These are phyloP conservation scores for Cavenderia fasciculata DNA, from an alignment of 78 protist genomes.

Conservation along the genomic window DNA sequence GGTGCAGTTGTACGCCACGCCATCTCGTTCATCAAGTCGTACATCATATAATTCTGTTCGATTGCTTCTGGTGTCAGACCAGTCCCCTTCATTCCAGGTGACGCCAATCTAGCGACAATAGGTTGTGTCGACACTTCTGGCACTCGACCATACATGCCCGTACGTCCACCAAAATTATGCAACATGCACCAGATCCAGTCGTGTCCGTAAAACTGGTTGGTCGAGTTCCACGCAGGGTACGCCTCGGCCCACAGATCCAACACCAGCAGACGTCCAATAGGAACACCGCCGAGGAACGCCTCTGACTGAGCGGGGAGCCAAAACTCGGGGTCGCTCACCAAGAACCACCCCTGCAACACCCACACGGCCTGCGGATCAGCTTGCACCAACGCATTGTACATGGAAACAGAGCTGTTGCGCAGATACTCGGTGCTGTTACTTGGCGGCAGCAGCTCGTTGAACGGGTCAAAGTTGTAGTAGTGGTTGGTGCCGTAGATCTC, in stretches of 20 bases:
- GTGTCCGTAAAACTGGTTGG: conserved; percentile 82
- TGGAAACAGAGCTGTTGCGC: background rate
- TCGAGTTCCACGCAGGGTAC: conserved; percentile 74
- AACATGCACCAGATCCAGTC: conserved; percentile 88
- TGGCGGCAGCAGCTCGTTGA: conserved; percentile 89
- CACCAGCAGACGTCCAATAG: conserved; percentile 72
- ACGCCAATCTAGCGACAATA: background rate
- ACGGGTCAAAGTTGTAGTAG: conserved; percentile 87
- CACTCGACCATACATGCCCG: conserved; percentile 84
- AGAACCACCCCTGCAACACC: conserved; percentile 93
- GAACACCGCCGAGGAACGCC: conserved; percentile 87
- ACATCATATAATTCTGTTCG: conserved; percentile 77
- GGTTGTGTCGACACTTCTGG: conserved; percentile 71
- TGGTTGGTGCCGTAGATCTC: conserved; percentile 87
- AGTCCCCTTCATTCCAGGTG: conserved; percentile 76
- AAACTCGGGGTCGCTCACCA: conserved; percentile 66
- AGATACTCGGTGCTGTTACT: conserved; percentile 34
- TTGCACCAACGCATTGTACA: conserved; percentile 27
- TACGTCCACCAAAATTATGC: conserved; percentile 89
- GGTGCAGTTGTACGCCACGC: conserved; percentile 77
- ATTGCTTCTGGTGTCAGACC: conserved; percentile 92
- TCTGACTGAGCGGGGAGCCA: conserved; percentile 72
- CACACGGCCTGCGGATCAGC: conserved; percentile 90
- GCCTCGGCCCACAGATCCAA: conserved; percentile 88
- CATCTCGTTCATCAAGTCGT: conserved; percentile 86